phyloP scores from a whole-genome alignment of 2,329 filamentous ascomycete species.

The Clonostachys rhizophaga region DNA sequence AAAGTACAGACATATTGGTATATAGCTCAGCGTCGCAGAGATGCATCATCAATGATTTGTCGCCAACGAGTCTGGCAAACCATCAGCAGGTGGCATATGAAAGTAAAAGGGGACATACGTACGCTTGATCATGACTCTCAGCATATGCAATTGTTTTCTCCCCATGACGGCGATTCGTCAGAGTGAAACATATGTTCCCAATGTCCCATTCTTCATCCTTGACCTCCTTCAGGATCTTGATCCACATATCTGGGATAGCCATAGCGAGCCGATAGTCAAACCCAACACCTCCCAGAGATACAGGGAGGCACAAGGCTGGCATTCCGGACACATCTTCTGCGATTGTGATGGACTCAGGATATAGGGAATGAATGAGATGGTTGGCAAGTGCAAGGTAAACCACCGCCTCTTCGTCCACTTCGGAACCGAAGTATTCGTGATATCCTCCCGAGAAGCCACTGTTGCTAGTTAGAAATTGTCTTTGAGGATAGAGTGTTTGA shows the following conservation, averaged over 20 bases:
- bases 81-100: slow-evolving; percentile 10
- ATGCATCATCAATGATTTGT: slow-evolving; percentile 97
- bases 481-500: background rate
- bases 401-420: slow-evolving; percentile 88
- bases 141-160: slow-evolving; percentile 99
- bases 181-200: slow-evolving; percentile 74
- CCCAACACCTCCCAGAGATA: slow-evolving; percentile 84
- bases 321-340: slow-evolving; percentile 98
- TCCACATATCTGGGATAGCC: slow-evolving; percentile 98
- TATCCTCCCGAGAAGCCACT: slow-evolving; percentile 97
- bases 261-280: slow-evolving; percentile 98
- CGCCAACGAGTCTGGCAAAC: slow-evolving; percentile 72
- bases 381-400: slow-evolving; percentile 96
- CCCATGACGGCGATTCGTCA: slow-evolving; percentile 89
- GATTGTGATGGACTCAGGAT: slow-evolving; percentile 83
- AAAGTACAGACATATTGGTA: slow-evolving; percentile 89
- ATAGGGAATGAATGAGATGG: slow-evolving; percentile 88
- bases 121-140: slow-evolving; percentile 97
- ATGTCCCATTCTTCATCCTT: slow-evolving; percentile 92
- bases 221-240: slow-evolving; percentile 95
- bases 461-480: slow-evolving; percentile 12
- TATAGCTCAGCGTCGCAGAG: slow-evolving; percentile 97
- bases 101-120: slow-evolving; percentile 30
- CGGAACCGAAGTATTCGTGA: slow-evolving; percentile 91
- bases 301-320: slow-evolving; percentile 87